Percentiles rank a stretch among this genome's conserved stretches.
phyloP scores from a whole-genome alignment of 2,329 filamentous ascomycete genomes.

The Graphiopsis chlorocephala region DNA sequence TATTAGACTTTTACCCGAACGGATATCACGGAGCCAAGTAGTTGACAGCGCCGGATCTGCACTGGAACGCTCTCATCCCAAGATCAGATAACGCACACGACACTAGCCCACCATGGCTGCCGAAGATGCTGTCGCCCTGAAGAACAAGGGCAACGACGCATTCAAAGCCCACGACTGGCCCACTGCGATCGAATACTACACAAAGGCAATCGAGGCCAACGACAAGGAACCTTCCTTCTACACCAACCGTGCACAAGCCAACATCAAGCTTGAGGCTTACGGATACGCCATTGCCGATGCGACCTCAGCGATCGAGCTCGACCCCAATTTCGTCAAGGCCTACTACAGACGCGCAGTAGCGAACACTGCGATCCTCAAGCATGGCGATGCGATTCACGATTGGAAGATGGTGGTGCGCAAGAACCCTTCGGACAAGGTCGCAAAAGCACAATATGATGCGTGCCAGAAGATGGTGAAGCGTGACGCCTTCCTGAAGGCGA shows the following conservation, averaged over 20 bases:
- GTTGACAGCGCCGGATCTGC: neutral
- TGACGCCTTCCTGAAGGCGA: slow-evolving; percentile 88
- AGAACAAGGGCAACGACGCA: slow-evolving; percentile 91
- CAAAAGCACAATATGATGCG: slow-evolving; percentile 84
- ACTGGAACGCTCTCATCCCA: neutral
- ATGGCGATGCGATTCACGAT: slow-evolving; percentile 83
- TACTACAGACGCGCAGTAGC: slow-evolving; percentile 93
- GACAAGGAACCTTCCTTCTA: slow-evolving; percentile 84
- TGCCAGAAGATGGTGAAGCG: slow-evolving; percentile 94
- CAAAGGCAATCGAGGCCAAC: slow-evolving; percentile 81
- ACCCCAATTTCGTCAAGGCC: slow-evolving; percentile 86
- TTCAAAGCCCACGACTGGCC: slow-evolving; percentile 87
- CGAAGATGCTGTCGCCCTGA: slow-evolving; percentile 72
- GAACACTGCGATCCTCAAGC: slow-evolving; percentile 84
- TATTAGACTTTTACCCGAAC: neutral
- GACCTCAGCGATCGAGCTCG: slow-evolving; percentile 84
- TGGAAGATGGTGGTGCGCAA: slow-evolving; percentile 88
- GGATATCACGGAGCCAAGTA: neutral
- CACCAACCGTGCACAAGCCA: slow-evolving; percentile 90
- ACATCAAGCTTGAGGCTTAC: slow-evolving; percentile 94
- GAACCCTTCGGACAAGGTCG: slow-evolving; percentile 84
- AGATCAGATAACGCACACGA: slow-evolving; percentile 10
- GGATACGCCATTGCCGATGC: slow-evolving; percentile 91
- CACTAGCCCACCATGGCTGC: slow-evolving; percentile 26
- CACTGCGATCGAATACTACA: slow-evolving; percentile 77